phyloP scores from a whole-genome alignment of 164 flowering plant species.

The Paratinospora sagittata region DNA sequence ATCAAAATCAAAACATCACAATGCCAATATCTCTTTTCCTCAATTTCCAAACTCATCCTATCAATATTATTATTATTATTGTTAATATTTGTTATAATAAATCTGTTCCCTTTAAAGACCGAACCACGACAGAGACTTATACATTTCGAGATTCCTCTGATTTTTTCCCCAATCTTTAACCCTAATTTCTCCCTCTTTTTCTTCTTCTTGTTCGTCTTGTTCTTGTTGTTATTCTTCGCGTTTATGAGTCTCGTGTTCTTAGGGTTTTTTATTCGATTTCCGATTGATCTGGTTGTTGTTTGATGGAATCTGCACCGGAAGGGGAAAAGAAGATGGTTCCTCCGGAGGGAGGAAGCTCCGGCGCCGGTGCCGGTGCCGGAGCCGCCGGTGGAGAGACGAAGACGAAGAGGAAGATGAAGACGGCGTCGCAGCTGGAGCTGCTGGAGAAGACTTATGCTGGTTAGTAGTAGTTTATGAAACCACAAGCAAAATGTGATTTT shows the following conservation, averaged over 20 bases:
- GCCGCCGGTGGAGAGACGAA: conserved; percentile 28
- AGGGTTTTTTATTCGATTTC: background rate
- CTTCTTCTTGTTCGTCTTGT: background rate
- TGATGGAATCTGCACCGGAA: conserved; percentile 39
- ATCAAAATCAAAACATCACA: background rate
- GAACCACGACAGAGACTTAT: background rate
- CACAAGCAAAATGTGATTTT: background rate
- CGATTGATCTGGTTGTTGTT: background rate
- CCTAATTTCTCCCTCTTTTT: background rate
- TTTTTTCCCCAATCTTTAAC: background rate
- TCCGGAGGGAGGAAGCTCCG: conserved; percentile 20
- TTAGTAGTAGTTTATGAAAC: conserved; percentile 15
- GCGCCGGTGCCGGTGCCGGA: background rate
- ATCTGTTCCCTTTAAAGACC: background rate
- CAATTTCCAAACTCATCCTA: background rate
- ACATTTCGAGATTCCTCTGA: background rate
- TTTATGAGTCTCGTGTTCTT: background rate
- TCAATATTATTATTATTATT: background rate
- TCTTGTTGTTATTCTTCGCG: background rate
- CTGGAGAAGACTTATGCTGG: conserved; percentile 85
- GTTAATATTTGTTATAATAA: background rate
- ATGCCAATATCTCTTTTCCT: background rate
- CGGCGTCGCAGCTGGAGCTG: conserved; percentile 69
- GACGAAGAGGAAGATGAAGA: conserved; percentile 84
- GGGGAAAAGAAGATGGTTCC: conserved; percentile 36